These are phyloP conservation scores for Fagus crenata DNA, from an alignment of 306 rosid species.

Conservation along the genomic window DNA sequence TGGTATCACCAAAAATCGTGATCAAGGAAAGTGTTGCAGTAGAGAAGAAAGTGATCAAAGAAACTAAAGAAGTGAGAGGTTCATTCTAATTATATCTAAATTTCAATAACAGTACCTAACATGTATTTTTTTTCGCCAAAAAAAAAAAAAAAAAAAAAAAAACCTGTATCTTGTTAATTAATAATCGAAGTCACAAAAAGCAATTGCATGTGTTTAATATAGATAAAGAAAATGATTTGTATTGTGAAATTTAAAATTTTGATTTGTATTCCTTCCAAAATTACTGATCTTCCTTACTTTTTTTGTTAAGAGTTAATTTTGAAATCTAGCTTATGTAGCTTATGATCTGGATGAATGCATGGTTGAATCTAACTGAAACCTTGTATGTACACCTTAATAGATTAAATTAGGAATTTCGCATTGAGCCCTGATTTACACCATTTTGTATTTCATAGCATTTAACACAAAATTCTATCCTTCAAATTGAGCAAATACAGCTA, in stretches of 20 bases:
- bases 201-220: neutral
- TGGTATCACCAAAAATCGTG: constrained; percentile 75
- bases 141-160: no score
- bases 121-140: no score
- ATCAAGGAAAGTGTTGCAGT: constrained; percentile 32
- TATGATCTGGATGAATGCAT: neutral
- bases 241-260: no score
- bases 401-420: neutral
- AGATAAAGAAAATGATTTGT: no score
- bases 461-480: neutral
- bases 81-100: neutral
- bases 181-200: neutral
- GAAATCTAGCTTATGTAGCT: no score
- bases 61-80: constrained; percentile 49
- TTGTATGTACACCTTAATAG: no score
- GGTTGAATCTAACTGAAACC: neutral
- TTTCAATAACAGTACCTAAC: neutral
- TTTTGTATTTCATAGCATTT: neutral
- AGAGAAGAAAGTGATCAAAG: constrained; percentile 39
- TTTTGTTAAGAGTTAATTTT: no score
- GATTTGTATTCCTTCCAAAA: no score
- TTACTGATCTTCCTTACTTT: no score
- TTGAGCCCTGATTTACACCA: neutral
- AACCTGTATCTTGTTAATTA: neutral
- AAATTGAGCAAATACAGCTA: neutral